Base-by-base conservation (phyloP, 2,329 filamentous ascomycete genomes). In the Colletotrichum graminicola region DNA sequence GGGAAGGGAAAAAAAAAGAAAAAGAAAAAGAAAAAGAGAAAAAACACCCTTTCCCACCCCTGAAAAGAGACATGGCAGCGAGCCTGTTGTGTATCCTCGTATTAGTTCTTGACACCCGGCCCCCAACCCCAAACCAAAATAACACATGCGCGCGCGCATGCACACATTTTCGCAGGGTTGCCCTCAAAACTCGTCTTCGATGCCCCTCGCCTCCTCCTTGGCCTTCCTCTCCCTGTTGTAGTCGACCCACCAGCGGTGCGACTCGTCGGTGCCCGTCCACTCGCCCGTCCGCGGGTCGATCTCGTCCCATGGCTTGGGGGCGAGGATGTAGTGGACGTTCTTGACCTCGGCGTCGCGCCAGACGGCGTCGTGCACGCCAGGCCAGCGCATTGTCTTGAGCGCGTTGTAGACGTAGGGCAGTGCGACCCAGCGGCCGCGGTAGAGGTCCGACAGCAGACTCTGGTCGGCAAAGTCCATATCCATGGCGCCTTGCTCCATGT, bases 371-470 rank as follows among this genome's bases (percentile, higher is more conserved):
- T 91, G 89, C 39, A 90, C 87, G 16, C 81, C 83, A 21, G 81
- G 75, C 81, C 84, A 84, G 21, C 87, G 80, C 81, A 91, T 72
- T 21, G 89, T 90, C 84, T 91, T 90, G 73, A 91, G 83, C 12
- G 88, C 89, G 74, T 91, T 91, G 78, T 90, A 91, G 18, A 85
- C 80, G 75, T 90, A 91, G 1, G 88, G 88, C 75, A 91, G 80
- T 7, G 86, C 77, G 16, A 88, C 85, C 89, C 89, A 91, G 43
- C 87, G 82, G 43, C 82, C 85, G 14, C 78, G 78, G 79, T 87
- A 91, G 29, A 90, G 79, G 60, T 87, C 85, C 4, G 86, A 85
- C 26, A 91, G 82, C 59, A 91, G 81, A 41, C 83, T 85, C 80
- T 91, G 89, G 76, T 91, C 89, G 39, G 89, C 85, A 74, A 91